Base-by-base conservation (phyloP, 768 basidiomycete species). In the Coprinellus micaceus region DNA sequence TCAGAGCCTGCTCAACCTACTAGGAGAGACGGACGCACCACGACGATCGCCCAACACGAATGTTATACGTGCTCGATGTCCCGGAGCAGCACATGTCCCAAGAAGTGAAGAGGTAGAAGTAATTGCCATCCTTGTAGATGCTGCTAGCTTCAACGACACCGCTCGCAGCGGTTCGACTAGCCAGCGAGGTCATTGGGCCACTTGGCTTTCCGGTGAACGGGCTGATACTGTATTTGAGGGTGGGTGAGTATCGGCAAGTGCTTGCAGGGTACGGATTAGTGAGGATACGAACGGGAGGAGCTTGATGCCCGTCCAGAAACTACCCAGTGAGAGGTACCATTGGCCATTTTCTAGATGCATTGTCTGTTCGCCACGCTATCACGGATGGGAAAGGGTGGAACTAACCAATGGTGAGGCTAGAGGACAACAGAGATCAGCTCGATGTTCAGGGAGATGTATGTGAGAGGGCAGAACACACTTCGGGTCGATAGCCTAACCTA, bases 401-500 rank as follows among this genome's bases (percentile, higher is more conserved):
- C 63, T 53, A 41, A 69, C 72, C 66, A 41, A 74, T 71, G 55
- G 69, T 64, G 21, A 70, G 66, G 54, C 69, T 75, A n/a, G n/a
- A n/a, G 25, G 15, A 28, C n/a, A n/a, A n/a, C n/a, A 53, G 52
- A 37, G 29, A 36, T 28, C 10, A 26, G 21, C 54, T 46, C 13
- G n/a, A 24, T 33, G 11, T 58, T 26, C 60, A 25, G 56, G 13
- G n/a, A 15, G 17, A 37, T 13, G 26, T 50, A 25, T 36, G 28
- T n/a, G n/a, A n/a, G n/a, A n/a, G n/a, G n/a, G n/a, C n/a, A n/a
- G 10, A 43, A 67, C 76, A 56, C 58, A 79, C 79, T 79, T 79
- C 28, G 81, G 80, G 63, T 82, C 81, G 60, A 82, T 81, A 5
- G 81, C 79, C 77, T 80, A n/a, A n/a, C n/a, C n/a, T n/a, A n/a